Evolutionary conservation across 805 yeast species (phyloP).

Genomic region (Yarrowia sp.): DNA sequence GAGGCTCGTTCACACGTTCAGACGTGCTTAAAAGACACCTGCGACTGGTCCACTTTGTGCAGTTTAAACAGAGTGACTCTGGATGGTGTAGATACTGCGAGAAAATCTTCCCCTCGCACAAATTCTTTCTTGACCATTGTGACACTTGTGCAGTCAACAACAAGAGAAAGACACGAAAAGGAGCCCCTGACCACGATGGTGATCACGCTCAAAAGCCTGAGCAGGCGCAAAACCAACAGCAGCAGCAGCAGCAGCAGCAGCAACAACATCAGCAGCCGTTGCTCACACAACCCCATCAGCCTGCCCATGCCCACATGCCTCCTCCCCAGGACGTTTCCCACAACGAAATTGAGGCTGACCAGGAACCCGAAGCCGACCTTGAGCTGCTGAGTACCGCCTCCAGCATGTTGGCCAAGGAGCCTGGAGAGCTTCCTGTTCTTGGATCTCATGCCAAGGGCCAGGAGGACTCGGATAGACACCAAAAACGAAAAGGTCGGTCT

Average conservation of each 20-base stretch:
- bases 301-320: neutral
- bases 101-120: constrained; percentile 51
- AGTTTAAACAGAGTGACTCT: constrained; percentile 47
- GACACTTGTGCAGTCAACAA: constrained; percentile 50
- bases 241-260: neutral
- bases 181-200: neutral
- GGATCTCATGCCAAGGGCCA: neutral
- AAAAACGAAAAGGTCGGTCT: neutral
- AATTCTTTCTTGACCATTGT: constrained; percentile 62
- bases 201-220: neutral
- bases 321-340: constrained; percentile 5
- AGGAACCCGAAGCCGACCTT: constrained; percentile 7
- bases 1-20: constrained; percentile 68
- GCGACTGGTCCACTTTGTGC: constrained; percentile 63
- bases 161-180: constrained; percentile 2
- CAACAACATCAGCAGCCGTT: neutral
- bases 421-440: neutral
- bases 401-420: constrained; percentile 18
- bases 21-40: constrained; percentile 75
- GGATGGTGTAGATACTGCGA: constrained; percentile 71
- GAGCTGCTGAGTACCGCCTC: constrained; percentile 13
- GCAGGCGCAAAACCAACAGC: neutral
- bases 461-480: constrained; percentile 5
- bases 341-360: constrained; percentile 1
- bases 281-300: neutral